Base-by-base conservation (phyloP, 371 early-diverging fungal genomes). In the Syncephalastrum monosporum region DNA sequence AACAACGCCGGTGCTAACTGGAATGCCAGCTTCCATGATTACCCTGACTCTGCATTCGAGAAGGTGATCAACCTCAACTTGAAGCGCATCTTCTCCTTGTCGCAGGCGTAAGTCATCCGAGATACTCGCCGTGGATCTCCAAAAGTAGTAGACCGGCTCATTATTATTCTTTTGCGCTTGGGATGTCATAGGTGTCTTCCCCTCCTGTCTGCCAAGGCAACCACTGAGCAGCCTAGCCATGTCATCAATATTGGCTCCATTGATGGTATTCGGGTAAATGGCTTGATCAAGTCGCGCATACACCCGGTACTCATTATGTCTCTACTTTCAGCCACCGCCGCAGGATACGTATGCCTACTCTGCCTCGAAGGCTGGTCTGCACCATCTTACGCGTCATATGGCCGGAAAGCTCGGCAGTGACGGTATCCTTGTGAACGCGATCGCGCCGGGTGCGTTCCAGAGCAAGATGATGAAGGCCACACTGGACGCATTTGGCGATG, bases 381-480 rank as follows among this genome's bases (percentile, higher is more conserved):
- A 90, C 60, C 90, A 89, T 50, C 15, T 89, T 60, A 83, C 87
- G 0, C 66, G 78, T n/a, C 80, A 81, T 33, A 60, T 89, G 61
- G 86, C 87, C 0, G 69, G 76, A 88, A 46, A 48, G 23, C 59
- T 92, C 27, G 89, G 83, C 16, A 50, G 57, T 14, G 66, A 74
- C 16, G 56, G 79, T 55, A 84, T 96, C 42, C 82, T 88, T 16
- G 89, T 91, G 48, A 96, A 95, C 63, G 88, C 91, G 1, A 85
- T 95, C 54, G 95, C 95, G 0, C 94, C 96, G 3, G 95, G 96
- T 4, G 82, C 92, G 0, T 96, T 93, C 73, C 82, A 84, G 60
- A 87, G 86, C 59, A 89, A 89, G 65, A 96, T 96, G 84, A 95
- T 95, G 94, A 85, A 83, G 51, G 79, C 71, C n/a, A 91, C 91